These are phyloP conservation scores for Spathaspora passalidarum DNA, from an alignment of 805 yeast genomes.

Conservation along the genomic window DNA sequence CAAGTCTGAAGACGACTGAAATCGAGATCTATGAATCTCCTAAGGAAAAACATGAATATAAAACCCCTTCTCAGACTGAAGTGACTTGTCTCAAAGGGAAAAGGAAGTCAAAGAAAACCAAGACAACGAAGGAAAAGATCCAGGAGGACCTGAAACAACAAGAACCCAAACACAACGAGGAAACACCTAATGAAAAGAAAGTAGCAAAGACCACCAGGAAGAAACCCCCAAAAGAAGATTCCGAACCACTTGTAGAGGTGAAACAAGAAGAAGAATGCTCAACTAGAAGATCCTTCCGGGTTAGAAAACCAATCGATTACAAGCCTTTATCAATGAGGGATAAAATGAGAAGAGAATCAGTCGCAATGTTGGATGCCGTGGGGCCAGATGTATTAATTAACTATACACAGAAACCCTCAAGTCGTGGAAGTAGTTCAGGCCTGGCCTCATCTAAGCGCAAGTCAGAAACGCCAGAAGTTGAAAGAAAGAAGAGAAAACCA, in stretches of 20 bases:
- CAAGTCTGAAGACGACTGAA: neutral
- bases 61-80: neutral
- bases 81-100: neutral
- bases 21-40: neutral
- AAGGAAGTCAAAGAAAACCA: neutral
- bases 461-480: conserved; percentile 4
- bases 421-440: neutral
- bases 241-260: neutral
- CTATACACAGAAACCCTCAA: conserved; percentile 3
- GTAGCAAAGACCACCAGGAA: neutral
- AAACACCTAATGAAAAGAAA: neutral
- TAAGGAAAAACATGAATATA: neutral
- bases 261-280: neutral
- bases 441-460: conserved; percentile 5
- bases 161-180: too few species aligned
- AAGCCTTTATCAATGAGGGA: conserved; percentile 63
- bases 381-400: conserved; percentile 24
- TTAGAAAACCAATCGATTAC: conserved; percentile 60
- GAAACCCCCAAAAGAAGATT: neutral
- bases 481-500: conserved; percentile 14
- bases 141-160: neutral
- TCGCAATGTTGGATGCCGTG: conserved; percentile 60
- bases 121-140: neutral
- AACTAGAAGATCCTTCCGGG: conserved; percentile 42
- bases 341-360: conserved; percentile 68